Base-by-base conservation (phyloP, 306 rosid genomes). In the Purshia tridentata region DNA sequence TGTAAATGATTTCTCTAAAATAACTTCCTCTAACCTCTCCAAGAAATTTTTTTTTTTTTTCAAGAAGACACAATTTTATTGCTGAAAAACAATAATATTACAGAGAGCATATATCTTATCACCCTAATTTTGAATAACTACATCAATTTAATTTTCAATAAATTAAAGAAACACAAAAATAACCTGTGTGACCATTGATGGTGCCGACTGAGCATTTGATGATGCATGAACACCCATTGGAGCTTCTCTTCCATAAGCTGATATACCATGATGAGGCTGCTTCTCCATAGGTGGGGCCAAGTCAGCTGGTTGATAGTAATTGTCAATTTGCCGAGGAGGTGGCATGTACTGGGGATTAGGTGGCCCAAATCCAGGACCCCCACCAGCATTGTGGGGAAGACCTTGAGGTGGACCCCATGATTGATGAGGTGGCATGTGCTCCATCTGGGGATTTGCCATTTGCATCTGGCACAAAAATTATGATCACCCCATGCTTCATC, bases 221-320 rank as follows among this genome's bases (percentile, higher is more conserved):
- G 91, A 19, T 49, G 90, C 66, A 76, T 86, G 98, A 75, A 73
- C 83, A 65, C 96, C 88, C 69, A 86, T 41, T 22, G 96, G 87
- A 76, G 85, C 87, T 69, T 95, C 99, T 74, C 97, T 88, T 68
- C 98, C 97, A 80, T 92, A 95, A 55, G 97, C 93, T 60, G 97
- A 90, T 75, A 95, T 91, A 72, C 99, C 99, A 63, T 95, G 98
- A 82, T 95, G 98, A 67, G 97, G 96, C 75, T 87, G 99, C 77
- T 82, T 92, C 67, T 95, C 97, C 82, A 92, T 82, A 22, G 94
- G 86, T 48, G 93, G 87, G 13, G 93, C 89, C 80, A 90, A 65
- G 51, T 92, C 98, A 52, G 88, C 83, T 37, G 91, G 88, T 59
- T 84, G 88, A 79, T 92, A 95, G 82, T 87, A 95, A 82, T 75